Evolutionary conservation across 164 flowering plant species (phyloP).

Genomic region (Magnolia officinalis): DNA sequence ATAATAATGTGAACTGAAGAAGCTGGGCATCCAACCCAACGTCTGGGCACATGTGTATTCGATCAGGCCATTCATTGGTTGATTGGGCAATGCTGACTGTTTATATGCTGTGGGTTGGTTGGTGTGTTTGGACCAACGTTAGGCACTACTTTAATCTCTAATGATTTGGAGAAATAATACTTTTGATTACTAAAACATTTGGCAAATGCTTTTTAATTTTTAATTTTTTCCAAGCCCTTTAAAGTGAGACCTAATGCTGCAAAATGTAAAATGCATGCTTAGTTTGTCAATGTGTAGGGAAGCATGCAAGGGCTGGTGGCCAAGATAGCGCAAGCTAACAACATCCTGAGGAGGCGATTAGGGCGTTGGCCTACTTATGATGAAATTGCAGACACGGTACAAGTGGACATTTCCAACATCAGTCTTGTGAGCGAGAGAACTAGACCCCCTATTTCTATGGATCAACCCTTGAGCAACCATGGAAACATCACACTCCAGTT

Average conservation of each 20-base stretch:
- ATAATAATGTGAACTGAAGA: too few relatives aligned
- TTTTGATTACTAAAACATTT: too few relatives aligned
- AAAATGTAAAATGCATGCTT: slow-evolving; percentile 40
- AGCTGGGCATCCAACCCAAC: too few relatives aligned
- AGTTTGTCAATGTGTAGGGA: slow-evolving; percentile 61
- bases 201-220: not conserved
- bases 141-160: slow-evolving; percentile 1
- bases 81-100: too few relatives aligned
- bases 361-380: slow-evolving; percentile 37
- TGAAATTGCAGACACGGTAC: slow-evolving; percentile 41
- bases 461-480: slow-evolving; percentile 28
- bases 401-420: slow-evolving; percentile 27
- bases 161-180: not conserved
- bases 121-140: too few relatives aligned
- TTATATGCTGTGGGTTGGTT: too few relatives aligned
- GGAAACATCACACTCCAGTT: slow-evolving; percentile 54
- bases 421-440: slow-evolving; percentile 34
- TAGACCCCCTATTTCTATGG: slow-evolving; percentile 49
- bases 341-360: slow-evolving; percentile 29
- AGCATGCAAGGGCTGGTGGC: slow-evolving; percentile 38
- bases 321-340: slow-evolving; percentile 49
- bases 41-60: too few relatives aligned
- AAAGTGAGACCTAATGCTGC: not conserved
- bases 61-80: too few relatives aligned
- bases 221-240: not conserved